Evolutionary conservation across 805 yeast species (phyloP).

Genomic region (Ogataea nakhonphanomensis): DNA sequence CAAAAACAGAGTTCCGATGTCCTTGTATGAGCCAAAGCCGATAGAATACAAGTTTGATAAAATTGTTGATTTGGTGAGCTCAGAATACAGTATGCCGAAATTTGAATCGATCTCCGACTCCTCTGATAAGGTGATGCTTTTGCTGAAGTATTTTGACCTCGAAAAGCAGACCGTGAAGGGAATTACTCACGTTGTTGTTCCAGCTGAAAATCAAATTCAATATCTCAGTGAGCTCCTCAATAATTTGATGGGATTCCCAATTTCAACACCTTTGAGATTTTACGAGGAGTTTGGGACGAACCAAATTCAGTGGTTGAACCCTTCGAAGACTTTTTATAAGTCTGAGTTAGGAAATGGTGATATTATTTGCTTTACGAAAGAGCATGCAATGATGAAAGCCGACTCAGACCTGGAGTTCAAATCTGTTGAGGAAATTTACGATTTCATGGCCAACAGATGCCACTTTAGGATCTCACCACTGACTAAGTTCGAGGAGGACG

Average conservation of each 20-base stretch:
- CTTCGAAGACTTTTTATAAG: constrained; percentile 44
- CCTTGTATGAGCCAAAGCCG: constrained; percentile 2
- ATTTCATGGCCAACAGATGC: constrained; percentile 55
- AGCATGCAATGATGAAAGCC: constrained; percentile 10
- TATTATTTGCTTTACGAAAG: constrained; percentile 42
- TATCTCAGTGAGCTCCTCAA: constrained; percentile 40
- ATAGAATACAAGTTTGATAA: constrained; percentile 12
- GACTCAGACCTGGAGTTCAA: constrained; percentile 20
- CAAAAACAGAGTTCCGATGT: constrained; percentile 7
- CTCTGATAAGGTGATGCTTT: constrained; percentile 20
- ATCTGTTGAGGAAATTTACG: constrained; percentile 46
- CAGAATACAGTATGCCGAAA: constrained; percentile 18
- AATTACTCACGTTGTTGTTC: constrained; percentile 54
- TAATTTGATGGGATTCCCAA: constrained; percentile 38
- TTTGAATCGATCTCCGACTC: constrained; percentile 23
- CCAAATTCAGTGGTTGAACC: constrained; percentile 44
- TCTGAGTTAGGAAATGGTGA: constrained; percentile 68
- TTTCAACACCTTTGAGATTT: constrained; percentile 35
- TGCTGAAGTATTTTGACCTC: constrained; percentile 39
- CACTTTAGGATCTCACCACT: constrained; percentile 53
- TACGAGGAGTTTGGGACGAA: constrained; percentile 62
- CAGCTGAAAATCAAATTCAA: constrained; percentile 43
- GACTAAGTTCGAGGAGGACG: constrained; percentile 38
- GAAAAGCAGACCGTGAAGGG: constrained; percentile 56
- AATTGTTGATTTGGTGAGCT: constrained; percentile 9